Base-by-base conservation (phyloP, 768 basidiomycete species). In the Psilocybe subaeruginosa region DNA sequence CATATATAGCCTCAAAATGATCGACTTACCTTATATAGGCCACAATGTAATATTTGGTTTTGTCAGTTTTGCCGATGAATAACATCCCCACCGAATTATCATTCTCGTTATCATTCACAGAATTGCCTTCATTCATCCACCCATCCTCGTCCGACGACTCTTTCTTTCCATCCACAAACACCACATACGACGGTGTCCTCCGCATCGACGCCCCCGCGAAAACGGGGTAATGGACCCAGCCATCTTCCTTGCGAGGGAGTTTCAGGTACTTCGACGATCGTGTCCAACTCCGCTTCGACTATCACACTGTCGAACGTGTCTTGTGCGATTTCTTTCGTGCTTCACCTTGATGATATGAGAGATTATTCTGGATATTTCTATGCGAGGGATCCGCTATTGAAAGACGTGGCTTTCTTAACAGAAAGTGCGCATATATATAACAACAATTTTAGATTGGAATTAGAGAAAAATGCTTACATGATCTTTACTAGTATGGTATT, bases 341-440 rank as follows among this genome's bases (percentile, higher is more conserved):
- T 84, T 0, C 84, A 85, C 59, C 74, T 84, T 9, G 69, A 75
- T 3, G 72, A 85, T 61, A 64, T 85, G 63, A 70, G 79, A 27
- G 76, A 77, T 19, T 86, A 85, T 65, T 69, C 77, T 1, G 85
- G 85, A 0, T 85, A 85, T 69, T 86, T 86, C 69, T 81, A 71
- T 54, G 77, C 84, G 2, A 54, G 59, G 5, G 82, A 86, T 58
- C 77, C 79, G 0, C 72, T 61, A 0, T 83, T 78, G 53, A 70
- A 77, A 16, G 83, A 86, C 65, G 55, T 66, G 8, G 73, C 82
- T 62, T 82, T 86, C 57, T 61, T 85, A 66, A 85, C 82, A 0
- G 85, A 85, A 68, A 58, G 81, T 79, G 39, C 4, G 67, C 63
- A 17, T 31, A n/a, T 29, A 29, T n/a, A 33, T 1, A 55, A 3